Conservation (phyloP, 2,329 filamentous ascomycete species). For the Beauveria bassiana region DNA sequence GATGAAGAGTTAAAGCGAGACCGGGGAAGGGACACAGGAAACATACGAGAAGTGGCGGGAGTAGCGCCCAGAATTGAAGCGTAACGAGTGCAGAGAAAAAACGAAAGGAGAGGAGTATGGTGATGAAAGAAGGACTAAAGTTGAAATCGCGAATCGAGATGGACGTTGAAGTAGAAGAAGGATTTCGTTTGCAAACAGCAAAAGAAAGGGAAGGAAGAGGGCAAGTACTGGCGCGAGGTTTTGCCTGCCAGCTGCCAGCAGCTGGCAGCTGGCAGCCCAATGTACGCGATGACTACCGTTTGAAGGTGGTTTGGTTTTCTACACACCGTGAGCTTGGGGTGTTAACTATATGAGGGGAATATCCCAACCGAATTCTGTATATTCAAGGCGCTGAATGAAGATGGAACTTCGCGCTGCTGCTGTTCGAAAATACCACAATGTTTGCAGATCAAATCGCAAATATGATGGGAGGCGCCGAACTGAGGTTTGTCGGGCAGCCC, state of each 20-base stretch:
- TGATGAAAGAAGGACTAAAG: constrained; percentile 1
- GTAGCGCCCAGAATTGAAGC: background rate
- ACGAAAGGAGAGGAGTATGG: background rate
- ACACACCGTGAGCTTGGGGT: background rate
- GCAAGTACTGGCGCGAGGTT: background rate
- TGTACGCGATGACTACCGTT: background rate
- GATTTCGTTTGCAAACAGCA: background rate
- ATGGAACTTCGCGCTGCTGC: background rate
- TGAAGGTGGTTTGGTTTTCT: background rate
- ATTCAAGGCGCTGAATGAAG: background rate
- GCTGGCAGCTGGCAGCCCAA: constrained; percentile 4
- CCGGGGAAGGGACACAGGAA: background rate
- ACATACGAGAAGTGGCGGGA: background rate
- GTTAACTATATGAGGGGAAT: background rate
- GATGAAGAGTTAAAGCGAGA: background rate
- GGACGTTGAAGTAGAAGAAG: background rate
- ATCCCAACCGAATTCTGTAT: background rate
- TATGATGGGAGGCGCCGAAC: background rate
- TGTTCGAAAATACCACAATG: background rate
- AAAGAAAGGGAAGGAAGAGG: background rate
- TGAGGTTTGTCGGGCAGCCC: background rate
- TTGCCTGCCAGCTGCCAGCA: constrained; percentile 11
- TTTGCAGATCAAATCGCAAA: background rate
- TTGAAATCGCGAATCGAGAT: background rate
- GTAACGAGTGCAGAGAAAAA: background rate